Evolutionary conservation across 208 protist genomes (phyloP), one percentile per base, ranked within the genome.

Genomic region (Leishmania aethiopica): DNA sequence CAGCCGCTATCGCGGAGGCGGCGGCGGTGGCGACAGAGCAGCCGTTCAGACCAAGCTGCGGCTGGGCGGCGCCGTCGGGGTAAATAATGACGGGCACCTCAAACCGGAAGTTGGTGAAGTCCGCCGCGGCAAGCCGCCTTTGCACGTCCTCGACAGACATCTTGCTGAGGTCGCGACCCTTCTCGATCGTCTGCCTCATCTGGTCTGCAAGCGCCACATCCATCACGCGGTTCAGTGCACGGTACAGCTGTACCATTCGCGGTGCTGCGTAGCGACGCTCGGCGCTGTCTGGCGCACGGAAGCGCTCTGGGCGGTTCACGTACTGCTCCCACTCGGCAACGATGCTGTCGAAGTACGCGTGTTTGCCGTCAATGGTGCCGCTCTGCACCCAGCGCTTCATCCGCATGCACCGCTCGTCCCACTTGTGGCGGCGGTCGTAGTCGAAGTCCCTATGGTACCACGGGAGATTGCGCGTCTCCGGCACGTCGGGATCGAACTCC

Each of bases 311-410:
- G 60, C 94, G 91, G 84, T 97, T 97, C 51, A 97, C 89, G 87
- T 96, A 96, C 87, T 97, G 93, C 88, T 97, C 93, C 94, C 94
- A 97, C 79, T 97, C 93, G n/a, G 87, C 86, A 79, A 97, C 89
- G 67, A 93, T 80, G 76, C 93, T 96, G 80, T 97, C 91, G 77
- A 97, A 97, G 78, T 93, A 97, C 15, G 91, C 73, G 57, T 91
- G 77, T 79, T 96, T 96, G 51, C 85, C 84, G 81, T 97, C 93
- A 53, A 97, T 94, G 69, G 90, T 95, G 69, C 94, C 94, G 79
- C 92, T 94, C 84, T 97, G 94, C 77, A 97, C 94, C 94, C 94
- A 97, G 1, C 92, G 88, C 83, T 97, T 97, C 94, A 97, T 97
- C 64, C 94, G 86, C 94, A 97, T 97, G 83, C 94, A 97, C 28